Evolutionary conservation across 805 yeast species (phyloP).

Genomic region (Candida rishiriensis): DNA sequence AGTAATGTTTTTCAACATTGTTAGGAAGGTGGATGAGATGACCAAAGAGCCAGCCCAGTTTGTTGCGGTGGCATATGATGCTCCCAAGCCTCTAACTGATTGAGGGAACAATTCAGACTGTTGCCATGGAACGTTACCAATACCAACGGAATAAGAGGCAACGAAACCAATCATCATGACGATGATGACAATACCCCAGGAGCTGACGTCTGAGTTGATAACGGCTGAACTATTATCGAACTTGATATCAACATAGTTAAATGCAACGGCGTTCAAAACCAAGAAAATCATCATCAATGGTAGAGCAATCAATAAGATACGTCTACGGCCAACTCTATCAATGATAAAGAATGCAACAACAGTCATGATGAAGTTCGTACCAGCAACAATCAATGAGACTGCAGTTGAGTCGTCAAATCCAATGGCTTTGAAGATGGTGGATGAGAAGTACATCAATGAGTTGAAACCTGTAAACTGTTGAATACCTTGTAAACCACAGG

Average conservation of each 20-base stretch:
- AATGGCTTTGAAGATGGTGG: constrained; percentile 86
- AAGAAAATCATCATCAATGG: constrained; percentile 82
- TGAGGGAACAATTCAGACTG: constrained; percentile 55
- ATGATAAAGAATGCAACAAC: constrained; percentile 80
- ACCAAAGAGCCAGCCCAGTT: constrained; percentile 53
- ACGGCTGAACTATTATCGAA: constrained; percentile 47
- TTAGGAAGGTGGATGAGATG: constrained; percentile 47
- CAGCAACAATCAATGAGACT: constrained; percentile 89
- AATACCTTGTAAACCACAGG: constrained; percentile 91
- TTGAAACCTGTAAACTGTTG: constrained; percentile 98
- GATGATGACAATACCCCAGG: constrained; percentile 88
- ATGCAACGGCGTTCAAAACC: constrained; percentile 52
- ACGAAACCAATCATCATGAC: constrained; percentile 46
- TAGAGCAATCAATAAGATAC: constrained; percentile 69
- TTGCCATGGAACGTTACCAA: constrained; percentile 57
- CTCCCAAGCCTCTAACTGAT: constrained; percentile 49
- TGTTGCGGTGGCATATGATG: constrained; percentile 30
- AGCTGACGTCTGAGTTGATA: constrained; percentile 46
- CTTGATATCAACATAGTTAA: constrained; percentile 1
- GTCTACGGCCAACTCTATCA: constrained; percentile 85
- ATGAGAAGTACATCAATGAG: constrained; percentile 91
- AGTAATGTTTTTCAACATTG: constrained; percentile 47
- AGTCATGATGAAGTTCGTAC: constrained; percentile 89
- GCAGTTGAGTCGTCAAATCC: constrained; percentile 92
- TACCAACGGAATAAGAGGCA: constrained; percentile 49